Evolutionary conservation across 331 rosid genomes (phyloP).

Genomic region (Pyracantha coccinea): DNA sequence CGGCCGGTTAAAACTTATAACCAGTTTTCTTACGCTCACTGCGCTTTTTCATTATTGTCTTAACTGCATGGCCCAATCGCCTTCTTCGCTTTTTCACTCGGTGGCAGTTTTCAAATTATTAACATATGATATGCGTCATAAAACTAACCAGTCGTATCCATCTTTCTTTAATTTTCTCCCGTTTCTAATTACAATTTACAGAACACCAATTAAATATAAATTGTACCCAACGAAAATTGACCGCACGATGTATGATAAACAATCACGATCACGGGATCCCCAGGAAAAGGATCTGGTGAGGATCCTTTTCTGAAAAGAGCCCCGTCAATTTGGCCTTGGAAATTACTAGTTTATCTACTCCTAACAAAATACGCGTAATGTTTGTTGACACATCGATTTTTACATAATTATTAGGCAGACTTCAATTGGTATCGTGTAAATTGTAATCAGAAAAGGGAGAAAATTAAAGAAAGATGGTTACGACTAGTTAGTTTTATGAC

Average conservation of each 20-base stretch:
- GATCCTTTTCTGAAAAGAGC: too few species aligned
- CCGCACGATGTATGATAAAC: too few species aligned
- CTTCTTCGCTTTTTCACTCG: background rate
- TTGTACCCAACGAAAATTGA: too few species aligned
- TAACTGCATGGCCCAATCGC: background rate
- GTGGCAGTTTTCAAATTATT: background rate
- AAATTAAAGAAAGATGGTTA: too few species aligned
- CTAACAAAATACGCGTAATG: too few species aligned
- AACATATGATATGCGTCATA: background rate
- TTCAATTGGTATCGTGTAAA: background rate
- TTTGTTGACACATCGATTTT: too few species aligned
- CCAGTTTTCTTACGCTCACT: background rate
- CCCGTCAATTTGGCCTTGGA: too few species aligned
- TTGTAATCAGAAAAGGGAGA: background rate
- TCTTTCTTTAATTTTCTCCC: background rate
- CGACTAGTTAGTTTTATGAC: background rate
- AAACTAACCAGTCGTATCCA: background rate
- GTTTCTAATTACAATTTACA: background rate
- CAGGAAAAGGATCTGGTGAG: too few species aligned
- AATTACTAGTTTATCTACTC: too few species aligned
- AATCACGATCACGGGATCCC: too few species aligned
- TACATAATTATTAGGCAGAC: background rate
- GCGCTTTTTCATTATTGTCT: background rate
- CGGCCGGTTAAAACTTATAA: constrained; percentile 1
- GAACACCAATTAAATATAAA: too few species aligned